Evolutionary conservation across 2,329 filamentous ascomycete species (phyloP), one percentile per base, ranked within the genome.

Genomic region (Fusarium buharicum): DNA sequence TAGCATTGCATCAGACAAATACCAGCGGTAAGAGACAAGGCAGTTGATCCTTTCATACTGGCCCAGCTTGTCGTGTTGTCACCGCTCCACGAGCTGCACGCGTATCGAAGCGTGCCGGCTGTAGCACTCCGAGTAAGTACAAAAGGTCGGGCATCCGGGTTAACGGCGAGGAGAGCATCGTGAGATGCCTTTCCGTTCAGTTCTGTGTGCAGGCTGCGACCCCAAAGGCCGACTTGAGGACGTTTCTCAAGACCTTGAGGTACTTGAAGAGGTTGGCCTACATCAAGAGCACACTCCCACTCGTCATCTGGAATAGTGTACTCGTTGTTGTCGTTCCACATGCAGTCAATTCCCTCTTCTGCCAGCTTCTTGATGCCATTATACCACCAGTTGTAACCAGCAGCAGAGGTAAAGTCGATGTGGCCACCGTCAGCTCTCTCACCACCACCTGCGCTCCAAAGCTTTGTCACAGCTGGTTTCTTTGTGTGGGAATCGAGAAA

Each of bases 241-340:
- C 79, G 75, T 1, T 69, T 62, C 14, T 76, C 71, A 36, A 74
- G 73, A 2, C 73, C 74, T 0, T 74, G 70, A 0, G 77, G 75
- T 1, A 79, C 65, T 0, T 73, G 62, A 3, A 81, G 71, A 2
- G 75, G 75, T 7, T 59, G 1, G 67, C 62, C 27, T 58, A 57
- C 48, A 2, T 86, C 80, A 0, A 90, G 77, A 0, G 84, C 83
- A 47, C 86, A 83, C 52, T 85, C 75, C 89, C 89, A 91, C 20
- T 83, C 78, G 56, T 92, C 89, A 58, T 85, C 80, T 0, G 86
- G 82, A 3, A 90, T 80, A 1, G 85, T 87, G 72, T 91, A 92
- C 72, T 92, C 89, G 64, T 91, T 92, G 74, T 92, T 92, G 71
- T 92, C 89, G 64, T 92, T 92, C 89, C 90, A 92, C 76, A 91